Conservation (phyloP, 176 grass and related monocot genomes). For the Areca catechu region DNA sequence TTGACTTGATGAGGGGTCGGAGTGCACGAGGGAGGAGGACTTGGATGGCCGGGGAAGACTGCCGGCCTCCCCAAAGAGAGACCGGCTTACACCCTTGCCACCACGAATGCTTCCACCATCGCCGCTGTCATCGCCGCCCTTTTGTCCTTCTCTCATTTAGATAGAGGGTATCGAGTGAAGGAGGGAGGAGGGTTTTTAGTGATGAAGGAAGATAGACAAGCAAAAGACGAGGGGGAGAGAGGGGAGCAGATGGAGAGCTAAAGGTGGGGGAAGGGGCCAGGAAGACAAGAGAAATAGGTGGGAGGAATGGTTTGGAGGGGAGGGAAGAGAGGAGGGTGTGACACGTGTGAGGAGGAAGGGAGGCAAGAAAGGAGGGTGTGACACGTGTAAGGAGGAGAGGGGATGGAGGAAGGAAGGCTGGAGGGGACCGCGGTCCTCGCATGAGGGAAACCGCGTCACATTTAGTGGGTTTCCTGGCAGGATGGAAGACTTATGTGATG, state of each 20-base stretch:
- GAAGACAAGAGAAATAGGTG: not conserved
- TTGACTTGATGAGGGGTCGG: slow-evolving; percentile 8
- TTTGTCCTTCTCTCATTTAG: slow-evolving; percentile 5
- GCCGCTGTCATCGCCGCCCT: no score
- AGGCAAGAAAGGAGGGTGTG: not conserved
- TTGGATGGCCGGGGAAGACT: not conserved
- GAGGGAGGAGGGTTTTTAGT: no score
- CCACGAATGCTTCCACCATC: not conserved
- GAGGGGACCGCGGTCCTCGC: no score
- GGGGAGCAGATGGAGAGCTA: not conserved
- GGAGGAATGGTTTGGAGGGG: not conserved
- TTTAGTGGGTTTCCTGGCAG: no score
- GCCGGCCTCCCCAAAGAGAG: not conserved
- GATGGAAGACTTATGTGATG: no score
- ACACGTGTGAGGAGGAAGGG: not conserved
- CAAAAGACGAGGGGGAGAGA: not conserved
- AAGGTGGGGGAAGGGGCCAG: not conserved
- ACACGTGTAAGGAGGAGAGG: not conserved
- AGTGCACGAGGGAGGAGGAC: slow-evolving; percentile 1
- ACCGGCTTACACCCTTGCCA: not conserved
- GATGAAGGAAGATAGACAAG: not conserved
- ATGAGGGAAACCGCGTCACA: no score
- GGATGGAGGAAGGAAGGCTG: not conserved
- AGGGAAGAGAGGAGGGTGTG: not conserved
- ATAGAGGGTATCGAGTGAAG: no score